Base-by-base conservation (phyloP, 768 basidiomycete species). In the Boletus sp. region DNA sequence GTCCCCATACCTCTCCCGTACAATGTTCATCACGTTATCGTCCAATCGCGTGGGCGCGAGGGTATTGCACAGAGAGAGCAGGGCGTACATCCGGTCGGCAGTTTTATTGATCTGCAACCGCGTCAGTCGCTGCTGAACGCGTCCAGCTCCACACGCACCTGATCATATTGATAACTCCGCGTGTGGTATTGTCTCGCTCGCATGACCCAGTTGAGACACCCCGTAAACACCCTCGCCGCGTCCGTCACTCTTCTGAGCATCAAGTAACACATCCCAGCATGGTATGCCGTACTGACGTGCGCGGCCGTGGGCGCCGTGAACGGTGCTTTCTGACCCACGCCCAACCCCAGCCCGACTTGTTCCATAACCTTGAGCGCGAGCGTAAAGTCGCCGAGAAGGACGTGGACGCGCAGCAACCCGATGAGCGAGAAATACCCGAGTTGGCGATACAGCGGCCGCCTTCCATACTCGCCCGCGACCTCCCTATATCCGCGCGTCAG, bases 141-240 rank as follows among this genome's bases (percentile, higher is more conserved):
- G 12, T 28, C 54, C 15, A 17, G 39, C 28, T 32, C 48, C 5
- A 12, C 17, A 54, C 76, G 35, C 58, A 90, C 92, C 80, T 95
- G 94, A 67, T 97, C 94, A 65, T 97, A 97, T 70, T 98, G 94
- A 71, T 96, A 96, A 68, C 91, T 92, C 63, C 95, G 77, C 10
- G 95, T 96, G 77, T 99, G 95, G 74, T 96, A 97, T 70, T 95
- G 93, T 65, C 94, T 84, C 85, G 97, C 94, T 17, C 96, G 84
- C 77, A 92, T 87, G 68, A 96, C 93, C 80, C 97, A 95, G 78
- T 95, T 95, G 47, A 97, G 79, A 67, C 96, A 89, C 12, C 88
- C 87, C 37, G 94, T 90, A 69, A 98, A 96, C 5, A 92, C 87
- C 39, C 94, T 90, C 70, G 92, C 93, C 24, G 97, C 97, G 69